These are phyloP conservation scores for Saccharomycopsis phalli DNA, from an alignment of 1,139 yeast genomes.

Conservation along the genomic window DNA sequence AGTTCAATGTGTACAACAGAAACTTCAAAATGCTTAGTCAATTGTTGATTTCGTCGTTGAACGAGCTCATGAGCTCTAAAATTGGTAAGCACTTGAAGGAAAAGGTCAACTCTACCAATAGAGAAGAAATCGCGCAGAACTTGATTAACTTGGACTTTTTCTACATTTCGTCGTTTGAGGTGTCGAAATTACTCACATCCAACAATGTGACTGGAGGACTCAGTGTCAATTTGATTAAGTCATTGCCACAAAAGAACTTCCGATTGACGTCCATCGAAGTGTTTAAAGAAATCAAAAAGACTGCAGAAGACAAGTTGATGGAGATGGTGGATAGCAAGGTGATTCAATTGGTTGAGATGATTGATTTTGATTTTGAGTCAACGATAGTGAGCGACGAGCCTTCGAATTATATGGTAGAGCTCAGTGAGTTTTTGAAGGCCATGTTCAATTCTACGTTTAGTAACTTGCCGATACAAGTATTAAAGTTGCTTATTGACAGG, in stretches of 20 bases:
- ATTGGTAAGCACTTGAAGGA: constrained; percentile 59
- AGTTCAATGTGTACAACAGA: constrained; percentile 43
- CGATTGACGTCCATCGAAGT: constrained; percentile 44
- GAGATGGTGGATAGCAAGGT: constrained; percentile 73
- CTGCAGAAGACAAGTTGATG: constrained; percentile 76
- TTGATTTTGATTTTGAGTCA: constrained; percentile 76
- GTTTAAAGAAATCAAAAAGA: constrained; percentile 55
- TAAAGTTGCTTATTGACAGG: constrained; percentile 71
- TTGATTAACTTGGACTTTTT: constrained; percentile 83
- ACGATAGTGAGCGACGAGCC: constrained; percentile 47
- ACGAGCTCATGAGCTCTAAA: constrained; percentile 57
- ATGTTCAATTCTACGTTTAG: constrained; percentile 83
- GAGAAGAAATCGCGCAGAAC: constrained; percentile 88
- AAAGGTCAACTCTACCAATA: constrained; percentile 62
- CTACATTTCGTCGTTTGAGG: constrained; percentile 42
- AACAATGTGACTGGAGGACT: constrained; percentile 17
- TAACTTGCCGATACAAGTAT: constrained; percentile 68
- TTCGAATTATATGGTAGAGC: constrained; percentile 67
- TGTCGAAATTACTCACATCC: constrained; percentile 33
- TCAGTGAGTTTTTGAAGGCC: constrained; percentile 81
- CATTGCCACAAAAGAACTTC: constrained; percentile 32
- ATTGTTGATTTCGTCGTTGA: constrained; percentile 55
- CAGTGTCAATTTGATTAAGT: constrained; percentile 20
- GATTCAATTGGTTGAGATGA: constrained; percentile 71
- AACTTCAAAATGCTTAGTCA: constrained; percentile 43